Evolutionary conservation across 441 rosid species (phyloP), one percentile per base, ranked within the genome.

Genomic region (Geranium incanum): DNA sequence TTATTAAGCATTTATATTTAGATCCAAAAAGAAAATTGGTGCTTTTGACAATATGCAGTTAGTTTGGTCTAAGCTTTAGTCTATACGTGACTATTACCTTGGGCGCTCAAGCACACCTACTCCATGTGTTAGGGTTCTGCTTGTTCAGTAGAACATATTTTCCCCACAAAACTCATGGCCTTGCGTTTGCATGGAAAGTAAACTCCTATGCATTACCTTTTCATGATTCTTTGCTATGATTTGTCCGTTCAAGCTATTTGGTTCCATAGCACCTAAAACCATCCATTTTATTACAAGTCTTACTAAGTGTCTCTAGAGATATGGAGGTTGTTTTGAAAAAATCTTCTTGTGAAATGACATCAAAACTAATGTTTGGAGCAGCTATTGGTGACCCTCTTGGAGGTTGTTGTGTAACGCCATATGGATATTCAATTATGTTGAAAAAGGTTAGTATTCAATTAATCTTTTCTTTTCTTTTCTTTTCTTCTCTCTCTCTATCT

Each of bases 371-470:
- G 73, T 67, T 75, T 76, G 76, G 69, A 74, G 75, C 89, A 95
- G 99, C 99, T 66, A 75, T 78, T 71, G 81, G 84, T 80, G 99
- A 95, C 85, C 97, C 97, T 64, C 86, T 95, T 1, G 99, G 99
- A 36, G 97, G 97, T 52, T 95, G 99, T 71, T 59, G 83, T 33
- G 76, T 95, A 52, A 90, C 99, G n/a, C 97, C 95, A 38, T 84
- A 84, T 78, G 99, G 97, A 78, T 95, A 92, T 75, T 86, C 97
- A 2, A 76, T 84, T 68, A 78, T 95, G 92, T 77, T 95, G 84
- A 84, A 82, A 80, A 89, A 92, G 97, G 99, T 92, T 67, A 69
- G 81, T 72, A 3, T 72, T 72, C 64, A 52, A 28, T 43, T 21
- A 21, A 69, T 62, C 38, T 66, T 71, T 45, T 59, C 7, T 16